These are phyloP conservation scores for Naganishia antarctica DNA, from an alignment of 768 basidiomycete species.

Conservation along the genomic window DNA sequence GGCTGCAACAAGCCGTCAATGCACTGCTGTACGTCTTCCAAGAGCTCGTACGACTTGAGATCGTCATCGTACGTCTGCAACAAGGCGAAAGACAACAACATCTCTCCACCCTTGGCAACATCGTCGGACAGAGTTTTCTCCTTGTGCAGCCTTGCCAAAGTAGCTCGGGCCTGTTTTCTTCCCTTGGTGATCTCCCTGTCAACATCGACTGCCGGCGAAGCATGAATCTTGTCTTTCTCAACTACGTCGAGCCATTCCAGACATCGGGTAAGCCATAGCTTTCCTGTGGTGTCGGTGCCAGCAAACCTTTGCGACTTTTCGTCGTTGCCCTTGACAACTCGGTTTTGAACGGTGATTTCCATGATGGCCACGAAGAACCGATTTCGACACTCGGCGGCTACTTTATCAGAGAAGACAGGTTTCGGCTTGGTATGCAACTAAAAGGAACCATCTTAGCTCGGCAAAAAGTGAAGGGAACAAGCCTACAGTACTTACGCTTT, in stretches of 20 bases:
- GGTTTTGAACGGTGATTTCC: slow-evolving; percentile 62
- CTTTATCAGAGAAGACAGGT: slow-evolving; percentile 67
- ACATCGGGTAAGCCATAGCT: slow-evolving; percentile 71
- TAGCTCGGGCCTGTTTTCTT: slow-evolving; percentile 52
- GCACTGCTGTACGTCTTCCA: slow-evolving; percentile 54
- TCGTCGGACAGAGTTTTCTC: slow-evolving; percentile 50
- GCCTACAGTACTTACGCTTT: slow-evolving; percentile 55
- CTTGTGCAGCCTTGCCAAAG: slow-evolving; percentile 39
- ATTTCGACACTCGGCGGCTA: slow-evolving; percentile 63
- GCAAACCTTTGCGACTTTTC: slow-evolving; percentile 58
- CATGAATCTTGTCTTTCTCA: slow-evolving; percentile 67
- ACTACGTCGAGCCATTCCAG: slow-evolving; percentile 53
- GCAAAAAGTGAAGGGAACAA: not conserved
- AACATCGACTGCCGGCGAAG: slow-evolving; percentile 54
- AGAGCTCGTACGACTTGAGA: slow-evolving; percentile 58
- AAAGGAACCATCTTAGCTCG: slow-evolving; percentile 2
- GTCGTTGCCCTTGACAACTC: slow-evolving; percentile 57
- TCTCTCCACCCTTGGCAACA: slow-evolving; percentile 62
- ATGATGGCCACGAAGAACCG: slow-evolving; percentile 69
- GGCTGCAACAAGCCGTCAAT: slow-evolving; percentile 43
- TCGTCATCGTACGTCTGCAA: slow-evolving; percentile 68
- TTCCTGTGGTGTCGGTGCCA: slow-evolving; percentile 65
- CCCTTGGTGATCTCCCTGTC: slow-evolving; percentile 59
- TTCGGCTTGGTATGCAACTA: slow-evolving; percentile 63
- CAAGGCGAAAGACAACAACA: slow-evolving; percentile 66